These are phyloP conservation scores for Oenanthe sinensis DNA, from an alignment of 129 eudicot species.

Conservation along the genomic window DNA sequence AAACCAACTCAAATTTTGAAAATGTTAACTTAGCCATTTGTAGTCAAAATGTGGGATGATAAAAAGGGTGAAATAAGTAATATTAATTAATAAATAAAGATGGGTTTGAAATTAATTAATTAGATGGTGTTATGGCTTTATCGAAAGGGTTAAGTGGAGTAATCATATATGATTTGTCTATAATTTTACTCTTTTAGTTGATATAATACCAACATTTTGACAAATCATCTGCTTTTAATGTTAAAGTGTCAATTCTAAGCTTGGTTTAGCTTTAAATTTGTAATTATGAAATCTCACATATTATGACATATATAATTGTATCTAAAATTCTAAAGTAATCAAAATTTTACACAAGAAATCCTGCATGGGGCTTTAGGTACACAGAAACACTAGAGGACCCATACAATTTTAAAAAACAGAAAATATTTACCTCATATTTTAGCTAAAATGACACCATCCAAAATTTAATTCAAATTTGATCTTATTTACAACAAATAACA, in stretches of 20 bases:
- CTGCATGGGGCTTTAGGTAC: too few relatives aligned
- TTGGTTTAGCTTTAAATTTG: neutral
- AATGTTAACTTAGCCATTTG: neutral
- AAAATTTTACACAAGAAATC: too few relatives aligned
- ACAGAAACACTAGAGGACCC: too few relatives aligned
- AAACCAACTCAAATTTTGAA: neutral
- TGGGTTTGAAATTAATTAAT: neutral
- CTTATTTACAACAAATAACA: too few relatives aligned
- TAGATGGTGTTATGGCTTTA: slow-evolving; percentile 1
- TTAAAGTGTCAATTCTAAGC: neutral
- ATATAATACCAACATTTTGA: slow-evolving; percentile 1
- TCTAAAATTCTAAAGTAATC: too few relatives aligned
- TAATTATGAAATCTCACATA: too few relatives aligned
- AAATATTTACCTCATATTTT: too few relatives aligned
- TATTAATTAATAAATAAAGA: neutral
- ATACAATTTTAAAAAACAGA: too few relatives aligned
- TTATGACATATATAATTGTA: too few relatives aligned
- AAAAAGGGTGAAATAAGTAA: neutral
- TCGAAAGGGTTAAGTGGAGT: neutral
- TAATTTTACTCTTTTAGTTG: neutral
- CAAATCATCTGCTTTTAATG: neutral
- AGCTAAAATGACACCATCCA: too few relatives aligned
- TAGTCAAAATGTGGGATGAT: neutral
- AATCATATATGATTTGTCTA: neutral
- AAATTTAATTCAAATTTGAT: too few relatives aligned